These are phyloP conservation scores for Conticribra weissflogii DNA, from an alignment of 108 stramenopile species.

Conservation along the genomic window DNA sequence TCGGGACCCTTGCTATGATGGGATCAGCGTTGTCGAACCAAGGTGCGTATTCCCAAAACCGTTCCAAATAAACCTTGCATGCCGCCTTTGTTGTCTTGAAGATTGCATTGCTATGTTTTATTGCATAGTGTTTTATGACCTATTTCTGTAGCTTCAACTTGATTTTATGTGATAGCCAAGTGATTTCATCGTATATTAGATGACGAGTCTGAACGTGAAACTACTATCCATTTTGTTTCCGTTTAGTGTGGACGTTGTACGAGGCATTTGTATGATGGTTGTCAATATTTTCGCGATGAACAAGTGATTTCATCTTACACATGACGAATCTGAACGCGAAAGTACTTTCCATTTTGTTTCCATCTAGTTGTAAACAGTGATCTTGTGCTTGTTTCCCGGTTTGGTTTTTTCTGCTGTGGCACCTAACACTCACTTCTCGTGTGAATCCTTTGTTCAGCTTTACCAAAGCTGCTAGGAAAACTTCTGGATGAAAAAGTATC, in stretches of 20 bases:
- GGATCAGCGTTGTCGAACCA: slow-evolving; percentile 75
- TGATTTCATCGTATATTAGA: background rate
- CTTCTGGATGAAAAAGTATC: slow-evolving; percentile 71
- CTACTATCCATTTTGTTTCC: background rate
- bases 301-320: background rate
- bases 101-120: too few species aligned
- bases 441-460: too few species aligned
- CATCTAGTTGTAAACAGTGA: too few species aligned
- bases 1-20: slow-evolving; percentile 79
- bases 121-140: too few species aligned
- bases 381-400: background rate
- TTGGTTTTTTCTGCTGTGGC: slow-evolving; percentile 23
- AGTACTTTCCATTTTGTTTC: background rate
- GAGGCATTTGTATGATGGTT: background rate
- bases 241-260: background rate
- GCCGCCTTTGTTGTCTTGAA: too few species aligned
- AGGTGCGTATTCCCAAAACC: too few species aligned
- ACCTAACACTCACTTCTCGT: too few species aligned
- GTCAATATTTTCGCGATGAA: background rate
- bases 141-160: background rate
- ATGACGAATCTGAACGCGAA: background rate
- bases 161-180: background rate
- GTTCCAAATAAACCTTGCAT: too few species aligned
- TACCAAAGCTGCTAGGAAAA: slow-evolving; percentile 69
- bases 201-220: background rate